These are phyloP conservation scores for Fusarium haematococcum DNA, from an alignment of 2,329 filamentous ascomycete genomes.

Conservation along the genomic window DNA sequence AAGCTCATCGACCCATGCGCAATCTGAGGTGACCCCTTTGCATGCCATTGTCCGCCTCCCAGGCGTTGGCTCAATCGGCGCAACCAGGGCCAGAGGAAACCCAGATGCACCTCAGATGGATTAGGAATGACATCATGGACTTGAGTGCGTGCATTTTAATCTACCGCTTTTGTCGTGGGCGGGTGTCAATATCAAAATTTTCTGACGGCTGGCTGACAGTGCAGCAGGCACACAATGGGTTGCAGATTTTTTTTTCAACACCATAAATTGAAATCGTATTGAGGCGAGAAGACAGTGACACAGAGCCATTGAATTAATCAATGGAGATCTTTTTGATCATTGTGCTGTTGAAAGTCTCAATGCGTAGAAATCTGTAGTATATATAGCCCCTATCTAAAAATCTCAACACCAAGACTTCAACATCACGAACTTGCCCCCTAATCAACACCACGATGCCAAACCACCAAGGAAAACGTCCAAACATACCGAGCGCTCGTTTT, in stretches of 20 bases:
- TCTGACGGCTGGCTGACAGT: background rate
- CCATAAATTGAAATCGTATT: constrained; percentile 2
- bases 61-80: background rate
- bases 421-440: constrained; percentile 7
- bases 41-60: background rate
- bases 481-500: background rate
- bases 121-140: background rate
- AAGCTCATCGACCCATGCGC: background rate
- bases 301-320: background rate
- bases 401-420: constrained; percentile 4
- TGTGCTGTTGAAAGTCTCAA: background rate
- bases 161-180: background rate
- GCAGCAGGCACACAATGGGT: background rate
- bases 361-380: constrained; percentile 4
- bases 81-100: background rate
- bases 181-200: constrained; percentile 25
- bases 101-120: background rate
- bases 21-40: background rate
- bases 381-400: background rate
- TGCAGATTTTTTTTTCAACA: background rate
- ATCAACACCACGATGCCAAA: background rate
- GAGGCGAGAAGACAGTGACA: background rate
- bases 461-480: background rate
- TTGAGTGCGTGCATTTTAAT: constrained; percentile 1
- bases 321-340: background rate